Evolutionary conservation across 805 yeast species (phyloP), one percentile per base, ranked within the genome.

Genomic region (Spencermartinsiella europaea): DNA sequence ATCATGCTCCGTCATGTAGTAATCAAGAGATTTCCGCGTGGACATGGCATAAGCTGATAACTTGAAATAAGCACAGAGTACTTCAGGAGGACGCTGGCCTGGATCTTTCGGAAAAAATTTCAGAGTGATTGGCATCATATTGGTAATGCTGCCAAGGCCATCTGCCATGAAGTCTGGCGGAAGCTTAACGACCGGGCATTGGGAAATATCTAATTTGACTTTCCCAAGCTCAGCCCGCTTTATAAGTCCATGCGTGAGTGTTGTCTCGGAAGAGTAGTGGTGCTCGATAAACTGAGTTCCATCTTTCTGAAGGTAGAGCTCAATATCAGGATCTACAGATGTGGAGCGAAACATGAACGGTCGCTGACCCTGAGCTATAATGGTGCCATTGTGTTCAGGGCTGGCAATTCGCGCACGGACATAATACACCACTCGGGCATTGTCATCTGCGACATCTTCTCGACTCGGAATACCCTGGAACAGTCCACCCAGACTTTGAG

Each of bases 401-500:
- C 28, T 37, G 34, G 28, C 16, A 3, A 48, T 12, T 16, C 40
- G 42, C 2, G 46, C 48, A 8, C 48, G 42, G 5, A 48, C 36
- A n/a, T 27, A 27, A 27, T 48, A 48, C n/a, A 40, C 21, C 3
- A 48, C 44, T 4, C 42, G 20, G 34, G 48, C 48, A 4, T 28
- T 31, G n/a, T 28, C 27, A 16, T 46, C 48, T 8, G 25, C 20
- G 10, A 27, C 33, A 10, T 48, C 51, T 21, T 8, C 17, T 25
- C 25, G 17, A 15, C 25, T 14, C 17, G 34, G 35, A 28, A 19
- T n/a, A 45, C 51, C 34, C 34, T 15, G 2, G 39, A 16, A 2
- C 42, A 44, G 8, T 47, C 53, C 37, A 25, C 37, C 22, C 50
- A 46, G 1, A 47, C 31, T 25, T 25, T 25, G 50, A 3, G 48